A percentile compares a stretch with the other conserved stretches of the same genome.
phyloP scores from a whole-genome alignment of 192 early-diverging fungal genomes.

The Piromyces sp. region DNA sequence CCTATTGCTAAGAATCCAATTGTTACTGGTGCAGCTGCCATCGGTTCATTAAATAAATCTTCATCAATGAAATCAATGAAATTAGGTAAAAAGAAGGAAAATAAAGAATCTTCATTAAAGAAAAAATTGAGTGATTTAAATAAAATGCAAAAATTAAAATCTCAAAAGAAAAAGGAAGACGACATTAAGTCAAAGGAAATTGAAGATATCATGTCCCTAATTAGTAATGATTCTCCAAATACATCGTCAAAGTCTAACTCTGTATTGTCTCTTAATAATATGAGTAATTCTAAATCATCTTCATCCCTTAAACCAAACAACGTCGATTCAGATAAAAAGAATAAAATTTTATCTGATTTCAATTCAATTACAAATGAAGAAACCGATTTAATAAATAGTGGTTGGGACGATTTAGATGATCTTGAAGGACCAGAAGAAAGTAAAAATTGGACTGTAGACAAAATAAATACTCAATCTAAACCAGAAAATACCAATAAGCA shows the following conservation, averaged over 20 bases:
- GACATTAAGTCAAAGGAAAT: not conserved
- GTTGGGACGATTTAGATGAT: not conserved
- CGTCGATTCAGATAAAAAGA: not conserved
- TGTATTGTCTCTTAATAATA: not conserved
- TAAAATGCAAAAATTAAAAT: not conserved
- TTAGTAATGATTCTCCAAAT: not conserved
- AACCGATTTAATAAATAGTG: not conserved
- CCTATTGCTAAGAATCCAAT: not conserved
- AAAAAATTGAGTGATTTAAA: not conserved
- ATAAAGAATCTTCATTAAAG: not conserved
- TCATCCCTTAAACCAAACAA: not conserved
- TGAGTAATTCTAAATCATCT: not conserved
- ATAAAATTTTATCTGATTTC: not conserved
- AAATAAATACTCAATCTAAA: not conserved
- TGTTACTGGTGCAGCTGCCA: not conserved
- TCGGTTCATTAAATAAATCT: not conserved
- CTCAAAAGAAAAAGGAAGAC: not conserved
- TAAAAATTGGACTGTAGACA: too few species aligned
- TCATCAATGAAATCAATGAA: not conserved
- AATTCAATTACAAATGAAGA: not conserved
- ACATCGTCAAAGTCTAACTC: not conserved
- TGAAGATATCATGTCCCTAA: not conserved
- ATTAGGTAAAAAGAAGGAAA: not conserved
- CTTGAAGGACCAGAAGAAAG: not conserved
- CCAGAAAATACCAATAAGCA: too few species aligned